Percentiles rank a stretch among this genome's conserved stretches.
Evolutionary conservation across 1,284 basidiomycete species (phyloP).

Genomic region (Singerocomus inundabilis): DNA sequence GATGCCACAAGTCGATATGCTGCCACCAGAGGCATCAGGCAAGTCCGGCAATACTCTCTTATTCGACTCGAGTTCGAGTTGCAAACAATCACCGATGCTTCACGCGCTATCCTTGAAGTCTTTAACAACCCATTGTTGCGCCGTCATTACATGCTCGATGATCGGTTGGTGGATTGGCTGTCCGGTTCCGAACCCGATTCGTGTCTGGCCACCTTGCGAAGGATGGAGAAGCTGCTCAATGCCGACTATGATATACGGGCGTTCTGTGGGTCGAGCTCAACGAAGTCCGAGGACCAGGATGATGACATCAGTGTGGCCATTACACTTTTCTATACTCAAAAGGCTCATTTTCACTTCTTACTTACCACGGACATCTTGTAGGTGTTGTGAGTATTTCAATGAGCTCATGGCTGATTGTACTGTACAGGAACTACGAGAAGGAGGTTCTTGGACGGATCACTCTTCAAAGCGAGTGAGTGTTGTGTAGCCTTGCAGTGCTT

Average conservation of each 20-base stretch:
- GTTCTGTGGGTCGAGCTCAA: not conserved
- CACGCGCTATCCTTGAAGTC: not conserved
- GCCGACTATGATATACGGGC: not conserved
- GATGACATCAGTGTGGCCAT: conserved; percentile 1
- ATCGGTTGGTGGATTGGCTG: conserved; percentile 3
- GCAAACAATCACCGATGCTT: conserved; percentile 5
- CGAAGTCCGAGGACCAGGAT: not conserved
- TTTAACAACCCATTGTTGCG: not conserved
- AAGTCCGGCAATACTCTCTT: conserved; percentile 5
- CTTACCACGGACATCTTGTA: conserved; percentile 11
- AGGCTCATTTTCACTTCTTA: conserved; percentile 10
- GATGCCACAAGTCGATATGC: conserved; percentile 3
- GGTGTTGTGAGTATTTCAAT: not conserved
- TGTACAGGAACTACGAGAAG: conserved; percentile 5
- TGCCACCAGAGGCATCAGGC: not conserved
- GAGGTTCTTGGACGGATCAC: not conserved
- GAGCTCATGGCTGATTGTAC: not conserved
- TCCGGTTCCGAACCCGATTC: not conserved
- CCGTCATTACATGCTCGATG: not conserved
- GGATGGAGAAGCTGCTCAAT: not conserved
- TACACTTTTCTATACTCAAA: not conserved
- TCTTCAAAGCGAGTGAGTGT: not conserved
- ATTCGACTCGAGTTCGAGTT: conserved; percentile 7
- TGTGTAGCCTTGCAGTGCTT: no score
- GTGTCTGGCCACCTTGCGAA: conserved; percentile 1